Evolutionary conservation across 164 flowering plant genomes (phyloP), one percentile per base, ranked within the genome.

Genomic region (Vitis labrusca): DNA sequence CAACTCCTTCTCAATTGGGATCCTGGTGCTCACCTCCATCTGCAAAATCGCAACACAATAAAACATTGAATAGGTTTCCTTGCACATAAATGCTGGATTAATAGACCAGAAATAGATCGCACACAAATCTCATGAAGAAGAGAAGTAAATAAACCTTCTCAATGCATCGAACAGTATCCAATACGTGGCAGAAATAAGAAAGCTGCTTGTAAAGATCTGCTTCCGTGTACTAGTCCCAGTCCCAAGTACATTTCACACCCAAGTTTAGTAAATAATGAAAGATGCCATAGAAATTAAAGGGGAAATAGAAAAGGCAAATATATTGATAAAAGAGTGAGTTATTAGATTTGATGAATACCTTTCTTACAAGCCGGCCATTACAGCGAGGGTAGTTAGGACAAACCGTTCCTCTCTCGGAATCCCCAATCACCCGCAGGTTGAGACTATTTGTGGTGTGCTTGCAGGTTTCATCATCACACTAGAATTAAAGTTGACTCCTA

Each of bases 381-480:
- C 99, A 96, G 44, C 77, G 91, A 55, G 99, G 99, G 69, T 91
- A 91, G 78, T 93, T 91, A 51, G 98, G 97, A 74, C 99, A 96
- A 68, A 90, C 80, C 1, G 91, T 89, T 74, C 99, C 99, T 76
- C 84, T 89, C 73, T 88, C 97, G 50, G 91, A 83, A 71, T 91
- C 97, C 58, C 97, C 97, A 60, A 90, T 54, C 66, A 88, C 83
- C 61, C 91, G 84, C 75, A 96, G 71, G 78, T 88, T 93, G 59
- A 87, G 78, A 70, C 88, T 72, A 0, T 97, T 85, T 14, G 97
- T 93, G 2, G 91, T 78, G 77, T 82, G 80, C 69, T 93, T 91
- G 89, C 99, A 96, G 50, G 91, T 88, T 77, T 93, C 99, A 69
- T 96, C 98, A 62, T 96, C 98, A 74, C 99, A 96, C 99, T 96